Evolutionary conservation across 1,139 yeast species (phyloP).

Genomic region (Lodderomyces margitis): DNA sequence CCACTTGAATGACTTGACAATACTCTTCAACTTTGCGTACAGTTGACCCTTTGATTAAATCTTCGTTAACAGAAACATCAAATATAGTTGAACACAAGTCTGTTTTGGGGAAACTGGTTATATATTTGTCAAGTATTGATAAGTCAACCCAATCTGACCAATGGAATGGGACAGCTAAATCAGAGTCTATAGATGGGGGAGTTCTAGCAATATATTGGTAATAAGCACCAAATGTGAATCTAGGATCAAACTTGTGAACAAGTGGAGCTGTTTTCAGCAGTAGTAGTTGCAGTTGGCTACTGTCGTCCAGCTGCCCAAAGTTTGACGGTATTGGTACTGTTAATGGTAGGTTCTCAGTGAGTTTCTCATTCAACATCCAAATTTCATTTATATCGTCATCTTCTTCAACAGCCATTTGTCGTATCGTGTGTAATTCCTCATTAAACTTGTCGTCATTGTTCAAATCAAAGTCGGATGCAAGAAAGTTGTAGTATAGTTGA

Average conservation of each 20-base stretch:
- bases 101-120: conserved; percentile 4
- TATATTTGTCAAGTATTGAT: conserved; percentile 14
- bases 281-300: too few relatives aligned
- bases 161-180: conserved; percentile 28
- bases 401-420: conserved; percentile 17
- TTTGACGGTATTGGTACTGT: conserved; percentile 22
- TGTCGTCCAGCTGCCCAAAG: conserved; percentile 7
- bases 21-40: conserved; percentile 20
- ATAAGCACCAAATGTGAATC: conserved; percentile 46
- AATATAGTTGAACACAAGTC: conserved; percentile 23
- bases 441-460: conserved; percentile 18
- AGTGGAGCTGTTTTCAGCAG: conserved; percentile 16
- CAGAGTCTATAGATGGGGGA: not conserved
- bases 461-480: conserved; percentile 20
- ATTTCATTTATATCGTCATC: conserved; percentile 22
- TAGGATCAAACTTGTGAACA: conserved; percentile 47
- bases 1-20: conserved; percentile 17
- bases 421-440: conserved; percentile 15
- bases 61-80: conserved; percentile 20
- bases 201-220: conserved; percentile 22
- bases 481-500: conserved; percentile 20
- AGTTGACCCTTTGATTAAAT: conserved; percentile 17
- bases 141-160: conserved; percentile 47
- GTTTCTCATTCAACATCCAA: conserved; percentile 25
- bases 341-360: conserved; percentile 16